These are phyloP conservation scores for Penicillium aurantiogriseum DNA, from an alignment of 2,329 filamentous ascomycete species.

Conservation along the genomic window DNA sequence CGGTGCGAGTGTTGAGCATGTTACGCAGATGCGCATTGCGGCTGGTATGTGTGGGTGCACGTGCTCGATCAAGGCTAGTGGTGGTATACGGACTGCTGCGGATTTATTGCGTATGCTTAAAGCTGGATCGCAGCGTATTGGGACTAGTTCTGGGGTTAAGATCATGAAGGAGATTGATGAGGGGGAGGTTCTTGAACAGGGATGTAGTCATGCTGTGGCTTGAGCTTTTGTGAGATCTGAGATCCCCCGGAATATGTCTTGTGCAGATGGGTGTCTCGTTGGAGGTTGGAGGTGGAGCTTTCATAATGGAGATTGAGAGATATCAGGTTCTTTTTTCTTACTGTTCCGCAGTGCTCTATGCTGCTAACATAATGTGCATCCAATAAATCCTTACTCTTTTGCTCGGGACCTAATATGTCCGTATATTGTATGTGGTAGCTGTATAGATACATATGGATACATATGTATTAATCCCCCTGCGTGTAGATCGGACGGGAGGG, in stretches of 20 bases:
- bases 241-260: background rate
- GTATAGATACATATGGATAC: background rate
- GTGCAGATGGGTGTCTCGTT: background rate
- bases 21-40: constrained; percentile 54
- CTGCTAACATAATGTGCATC: background rate
- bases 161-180: constrained; percentile 50
- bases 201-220: constrained; percentile 15
- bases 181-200: constrained; percentile 21
- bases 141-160: constrained; percentile 55
- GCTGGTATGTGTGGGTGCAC: constrained; percentile 44
- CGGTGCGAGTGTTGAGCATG: constrained; percentile 53
- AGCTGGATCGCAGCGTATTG: constrained; percentile 57
- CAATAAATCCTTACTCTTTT: background rate
- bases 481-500: background rate
- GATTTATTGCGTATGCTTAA: constrained; percentile 56
- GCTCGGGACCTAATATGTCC: background rate
- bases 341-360: background rate
- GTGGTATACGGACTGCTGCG: constrained; percentile 53
- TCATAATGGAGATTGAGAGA: background rate
- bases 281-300: background rate
- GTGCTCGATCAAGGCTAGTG: constrained; percentile 58
- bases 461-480: background rate
- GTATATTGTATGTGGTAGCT: background rate
- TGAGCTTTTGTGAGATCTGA: background rate
- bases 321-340: background rate